Conservation (phyloP, 345 rosid species). For the Ceriops zippeliana region DNA sequence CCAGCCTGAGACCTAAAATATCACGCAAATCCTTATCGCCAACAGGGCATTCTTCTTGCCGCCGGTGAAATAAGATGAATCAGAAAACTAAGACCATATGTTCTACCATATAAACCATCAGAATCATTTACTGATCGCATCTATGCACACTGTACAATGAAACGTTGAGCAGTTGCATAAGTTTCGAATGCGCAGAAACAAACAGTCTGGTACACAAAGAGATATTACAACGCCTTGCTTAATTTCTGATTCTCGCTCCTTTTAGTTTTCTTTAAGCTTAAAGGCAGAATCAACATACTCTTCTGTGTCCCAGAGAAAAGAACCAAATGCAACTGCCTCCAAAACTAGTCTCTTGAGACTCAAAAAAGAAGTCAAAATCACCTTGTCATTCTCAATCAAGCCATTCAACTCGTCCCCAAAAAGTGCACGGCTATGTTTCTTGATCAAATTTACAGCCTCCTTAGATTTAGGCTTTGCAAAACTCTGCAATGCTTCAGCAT, state of each 20-base stretch:
- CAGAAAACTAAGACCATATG: too few relatives aligned
- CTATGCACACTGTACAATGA: slow-evolving; percentile 17
- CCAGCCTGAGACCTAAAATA: too few relatives aligned
- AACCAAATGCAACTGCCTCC: slow-evolving; percentile 93
- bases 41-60: too few relatives aligned
- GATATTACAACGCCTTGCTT: slow-evolving; percentile 3
- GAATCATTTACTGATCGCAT: slow-evolving; percentile 9
- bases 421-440: slow-evolving; percentile 73
- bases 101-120: neutral
- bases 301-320: slow-evolving; percentile 93
- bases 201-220: slow-evolving; percentile 20
- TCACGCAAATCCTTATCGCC: too few relatives aligned
- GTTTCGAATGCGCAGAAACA: slow-evolving; percentile 1
- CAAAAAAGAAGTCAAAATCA: slow-evolving; percentile 68
- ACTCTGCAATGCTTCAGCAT: slow-evolving; percentile 58
- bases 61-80: too few relatives aligned
- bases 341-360: slow-evolving; percentile 82
- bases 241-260: neutral
- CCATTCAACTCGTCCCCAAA: slow-evolving; percentile 49
- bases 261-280: slow-evolving; percentile 54
- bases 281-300: slow-evolving; percentile 54
- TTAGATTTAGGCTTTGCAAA: slow-evolving; percentile 65
- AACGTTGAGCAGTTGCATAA: neutral
- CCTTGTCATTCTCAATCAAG: slow-evolving; percentile 33
- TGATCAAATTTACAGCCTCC: slow-evolving; percentile 62